Conservation (phyloP, 169 alveolate genomes). For the Babesia ovis region DNA sequence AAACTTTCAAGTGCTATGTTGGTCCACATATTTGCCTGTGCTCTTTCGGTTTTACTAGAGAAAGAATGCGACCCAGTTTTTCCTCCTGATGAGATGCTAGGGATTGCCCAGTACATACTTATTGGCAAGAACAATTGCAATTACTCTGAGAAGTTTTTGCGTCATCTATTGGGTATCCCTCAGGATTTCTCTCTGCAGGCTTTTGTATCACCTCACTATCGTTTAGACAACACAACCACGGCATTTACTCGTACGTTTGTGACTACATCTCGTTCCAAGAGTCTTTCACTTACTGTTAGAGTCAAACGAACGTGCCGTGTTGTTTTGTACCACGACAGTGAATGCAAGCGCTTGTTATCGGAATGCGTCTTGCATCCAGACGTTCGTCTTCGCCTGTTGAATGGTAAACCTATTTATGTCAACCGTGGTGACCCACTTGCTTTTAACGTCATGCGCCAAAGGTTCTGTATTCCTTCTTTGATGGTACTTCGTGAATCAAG, state of each 20-base stretch:
- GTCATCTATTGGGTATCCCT: neutral
- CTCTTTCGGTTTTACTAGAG: slow-evolving; percentile 34
- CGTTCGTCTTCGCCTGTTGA: neutral
- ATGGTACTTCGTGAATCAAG: neutral
- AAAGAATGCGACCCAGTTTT: slow-evolving; percentile 8
- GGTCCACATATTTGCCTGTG: slow-evolving; percentile 50
- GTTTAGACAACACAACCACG: neutral
- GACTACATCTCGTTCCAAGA: slow-evolving; percentile 2
- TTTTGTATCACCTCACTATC: neutral
- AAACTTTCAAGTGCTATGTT: slow-evolving; percentile 50
- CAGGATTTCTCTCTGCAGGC: slow-evolving; percentile 4
- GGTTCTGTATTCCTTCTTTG: neutral
- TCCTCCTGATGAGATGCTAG: slow-evolving; percentile 6
- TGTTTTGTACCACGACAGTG: slow-evolving; percentile 5
- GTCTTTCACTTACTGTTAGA: neutral
- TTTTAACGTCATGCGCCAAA: slow-evolving; percentile 16
- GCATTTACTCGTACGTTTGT: neutral
- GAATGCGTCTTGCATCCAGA: slow-evolving; percentile 23
- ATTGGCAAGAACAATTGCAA: neutral
- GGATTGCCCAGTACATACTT: slow-evolving; percentile 27
- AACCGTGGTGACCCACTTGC: slow-evolving; percentile 1
- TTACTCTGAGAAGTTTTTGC: slow-evolving; percentile 3
- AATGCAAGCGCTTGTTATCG: neutral
- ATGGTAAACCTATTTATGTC: slow-evolving; percentile 5
- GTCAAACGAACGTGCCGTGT: neutral